Evolutionary conservation across 2,329 filamentous ascomycete species (phyloP).

Genomic region (Aspergillus sergii): DNA sequence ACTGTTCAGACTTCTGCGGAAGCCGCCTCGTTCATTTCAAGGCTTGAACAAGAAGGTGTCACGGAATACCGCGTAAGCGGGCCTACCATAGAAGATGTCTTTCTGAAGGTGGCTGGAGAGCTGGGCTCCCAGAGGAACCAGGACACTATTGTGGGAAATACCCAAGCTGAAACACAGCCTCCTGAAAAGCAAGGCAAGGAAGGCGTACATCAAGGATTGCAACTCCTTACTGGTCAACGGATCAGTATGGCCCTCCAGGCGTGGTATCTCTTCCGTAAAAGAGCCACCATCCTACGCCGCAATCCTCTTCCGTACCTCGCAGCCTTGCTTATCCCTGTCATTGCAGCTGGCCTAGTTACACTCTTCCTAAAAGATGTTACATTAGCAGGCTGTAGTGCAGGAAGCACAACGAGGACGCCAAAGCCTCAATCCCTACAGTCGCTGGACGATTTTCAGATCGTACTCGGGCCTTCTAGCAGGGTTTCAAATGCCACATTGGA

Average conservation of each 20-base stretch:
- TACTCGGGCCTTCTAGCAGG: conserved; percentile 39
- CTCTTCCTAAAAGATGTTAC: conserved; percentile 68
- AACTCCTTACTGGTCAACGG: conserved; percentile 67
- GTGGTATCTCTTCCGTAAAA: conserved; percentile 74
- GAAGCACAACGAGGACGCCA: conserved; percentile 20
- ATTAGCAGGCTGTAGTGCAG: conserved; percentile 56
- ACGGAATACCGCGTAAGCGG: conserved; percentile 82
- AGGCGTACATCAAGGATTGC: conserved; percentile 24
- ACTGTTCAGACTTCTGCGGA: conserved; percentile 68
- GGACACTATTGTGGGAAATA: conserved; percentile 13
- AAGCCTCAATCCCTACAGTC: conserved; percentile 32
- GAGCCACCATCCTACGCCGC: conserved; percentile 72
- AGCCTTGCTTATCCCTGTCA: conserved; percentile 75
- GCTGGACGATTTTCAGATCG: conserved; percentile 35
- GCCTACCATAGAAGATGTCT: conserved; percentile 91
- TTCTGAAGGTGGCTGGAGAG: conserved; percentile 82
- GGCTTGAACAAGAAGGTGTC: conserved; percentile 68
- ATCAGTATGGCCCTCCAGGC: conserved; percentile 73
- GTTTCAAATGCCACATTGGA: conserved; percentile 28
- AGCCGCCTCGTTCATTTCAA: conserved; percentile 70
- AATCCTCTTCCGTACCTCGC: conserved; percentile 77
- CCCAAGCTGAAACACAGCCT: conserved; percentile 16
- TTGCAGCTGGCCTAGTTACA: conserved; percentile 77
- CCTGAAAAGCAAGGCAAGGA: conserved; percentile 16
- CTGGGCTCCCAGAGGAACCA: conserved; percentile 46